A percentile compares a stretch with the other conserved stretches of the same genome.
These are phyloP conservation scores for Antitrichia curtipendula DNA, from an alignment of 225 moss, liverwort and hornwort species.

Conservation along the genomic window DNA sequence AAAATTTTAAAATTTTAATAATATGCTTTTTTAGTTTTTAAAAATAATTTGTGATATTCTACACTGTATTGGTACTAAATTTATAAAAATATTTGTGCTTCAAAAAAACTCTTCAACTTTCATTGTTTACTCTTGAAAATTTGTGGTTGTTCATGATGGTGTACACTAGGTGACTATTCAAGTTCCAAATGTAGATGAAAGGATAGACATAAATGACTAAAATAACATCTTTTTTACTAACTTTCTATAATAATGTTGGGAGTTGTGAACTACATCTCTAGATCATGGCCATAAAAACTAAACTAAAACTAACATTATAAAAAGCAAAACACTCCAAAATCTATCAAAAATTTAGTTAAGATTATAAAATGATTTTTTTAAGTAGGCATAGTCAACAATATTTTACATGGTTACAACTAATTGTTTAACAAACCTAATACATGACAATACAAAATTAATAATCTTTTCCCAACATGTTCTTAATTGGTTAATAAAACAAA, in stretches of 20 bases:
- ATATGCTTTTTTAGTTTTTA: accelerated
- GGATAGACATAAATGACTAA: not conserved
- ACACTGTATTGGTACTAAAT: not conserved
- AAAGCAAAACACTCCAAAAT: not conserved
- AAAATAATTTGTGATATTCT: not conserved
- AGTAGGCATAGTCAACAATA: not conserved
- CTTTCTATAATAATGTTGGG: accelerated
- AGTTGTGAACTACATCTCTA: not conserved
- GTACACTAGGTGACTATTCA: too few species aligned
- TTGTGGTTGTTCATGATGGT: accelerated
- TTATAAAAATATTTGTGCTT: too few species aligned
- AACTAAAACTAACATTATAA: not conserved
- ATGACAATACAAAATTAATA: not conserved
- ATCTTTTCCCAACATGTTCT: too few species aligned
- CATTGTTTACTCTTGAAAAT: not conserved
- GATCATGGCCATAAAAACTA: not conserved
- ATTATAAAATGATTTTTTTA: not conserved
- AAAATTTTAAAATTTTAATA: too few species aligned
- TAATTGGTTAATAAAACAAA: not conserved
- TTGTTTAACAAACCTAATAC: not conserved
- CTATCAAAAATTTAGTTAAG: not conserved
- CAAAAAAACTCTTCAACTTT: not conserved
- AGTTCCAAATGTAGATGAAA: not conserved
- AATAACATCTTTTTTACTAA: not conserved
- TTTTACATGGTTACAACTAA: too few species aligned